phyloP scores from a whole-genome alignment of 441 rosid genomes.

The Brassica hybrid region DNA sequence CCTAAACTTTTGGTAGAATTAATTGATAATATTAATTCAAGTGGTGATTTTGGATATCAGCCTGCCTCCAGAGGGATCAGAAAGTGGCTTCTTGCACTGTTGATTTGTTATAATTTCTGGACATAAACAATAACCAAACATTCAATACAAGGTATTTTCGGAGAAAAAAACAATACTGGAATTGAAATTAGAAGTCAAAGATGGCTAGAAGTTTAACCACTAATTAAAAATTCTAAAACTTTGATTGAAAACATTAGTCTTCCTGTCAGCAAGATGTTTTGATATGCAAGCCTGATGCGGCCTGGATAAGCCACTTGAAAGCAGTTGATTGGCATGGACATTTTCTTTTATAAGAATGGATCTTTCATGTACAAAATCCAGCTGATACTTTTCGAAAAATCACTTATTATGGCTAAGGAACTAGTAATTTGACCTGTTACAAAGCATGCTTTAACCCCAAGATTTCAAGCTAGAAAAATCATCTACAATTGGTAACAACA shows the following conservation, averaged over 20 bases:
- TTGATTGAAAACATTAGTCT: background rate
- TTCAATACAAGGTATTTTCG: background rate
- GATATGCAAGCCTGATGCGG: background rate
- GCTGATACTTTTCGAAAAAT: background rate
- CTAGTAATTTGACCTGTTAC: background rate
- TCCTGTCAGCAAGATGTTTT: background rate
- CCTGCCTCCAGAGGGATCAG: background rate
- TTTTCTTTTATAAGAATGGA: background rate
- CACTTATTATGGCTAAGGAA: background rate
- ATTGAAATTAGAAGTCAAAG: background rate
- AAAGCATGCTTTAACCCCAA: background rate
- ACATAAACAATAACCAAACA: background rate
- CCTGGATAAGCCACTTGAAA: background rate
- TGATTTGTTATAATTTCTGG: background rate
- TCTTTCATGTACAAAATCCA: background rate
- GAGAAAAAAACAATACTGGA: background rate
- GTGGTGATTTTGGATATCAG: conserved; percentile 3
- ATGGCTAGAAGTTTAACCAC: background rate
- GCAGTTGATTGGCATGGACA: background rate
- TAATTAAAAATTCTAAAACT: background rate
- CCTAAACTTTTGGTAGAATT: background rate
- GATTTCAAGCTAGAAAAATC: background rate
- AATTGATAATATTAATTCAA: background rate
- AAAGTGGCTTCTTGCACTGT: background rate
- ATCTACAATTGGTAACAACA: background rate